Base-by-base conservation (phyloP, 495 filamentous ascomycete genomes). In the Aspergillus ellipticus region DNA sequence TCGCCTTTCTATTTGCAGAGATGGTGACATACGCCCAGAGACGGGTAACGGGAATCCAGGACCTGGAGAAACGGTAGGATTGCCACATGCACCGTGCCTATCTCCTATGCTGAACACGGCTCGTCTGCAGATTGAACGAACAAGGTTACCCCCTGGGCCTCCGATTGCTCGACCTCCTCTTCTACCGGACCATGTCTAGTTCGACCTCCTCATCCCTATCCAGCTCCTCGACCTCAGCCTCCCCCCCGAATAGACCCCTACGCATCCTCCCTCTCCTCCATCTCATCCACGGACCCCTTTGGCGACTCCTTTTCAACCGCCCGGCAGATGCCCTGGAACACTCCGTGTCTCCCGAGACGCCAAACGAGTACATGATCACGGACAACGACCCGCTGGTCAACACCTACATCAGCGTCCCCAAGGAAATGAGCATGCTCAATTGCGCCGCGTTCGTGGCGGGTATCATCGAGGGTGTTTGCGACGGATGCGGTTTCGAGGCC, bases 381-480 rank as follows among this genome's bases (percentile, higher is more conserved):
- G 94, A 99, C 69, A 96, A 99, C 68, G 95, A 97, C 64, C 94
- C 94, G 39, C 76, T 97, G 13, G 93, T 97, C 15, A 97, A 96
- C 66, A 85, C 85, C 19, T 97, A 95, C 69, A 88, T 98, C 65
- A 88, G 84, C 61, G 89, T 97, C 33, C 94, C 94, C 20, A 85
- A 85, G 58, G 94, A 98, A 72, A 96, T 98, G 92, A 89, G 78
- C 71, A 87, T 92, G 80, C 81, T 98, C 56, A 98, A 96, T 68
- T 97, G 93, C 71, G 94, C 94, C 21, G 94, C 94, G 11, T 98
- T 86, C 62, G 92, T 97, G 4, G 94, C 95, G 1, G 94, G 94
- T 1, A 89, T 98, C 53, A 86, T 98, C 52, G 94, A 98, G 80
- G 94, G 95, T 6, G 86, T 96, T 0, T 94, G 92, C 68, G 94